Base-by-base conservation (phyloP, 176 grass and related monocot species). In the Oryza glumipatula region DNA sequence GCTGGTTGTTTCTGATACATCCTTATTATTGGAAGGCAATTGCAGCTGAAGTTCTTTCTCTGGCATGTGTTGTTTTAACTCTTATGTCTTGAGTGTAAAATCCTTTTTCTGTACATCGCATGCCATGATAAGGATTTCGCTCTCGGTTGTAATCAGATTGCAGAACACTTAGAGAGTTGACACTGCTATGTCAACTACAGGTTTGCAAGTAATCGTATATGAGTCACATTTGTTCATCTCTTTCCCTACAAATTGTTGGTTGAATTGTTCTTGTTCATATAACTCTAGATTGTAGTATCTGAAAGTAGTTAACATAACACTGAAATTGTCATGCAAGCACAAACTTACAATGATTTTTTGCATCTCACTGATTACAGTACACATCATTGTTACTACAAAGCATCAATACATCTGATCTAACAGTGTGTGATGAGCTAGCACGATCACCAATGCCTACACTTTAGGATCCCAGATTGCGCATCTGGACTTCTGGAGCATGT, bases 341-440 rank as follows among this genome's bases (percentile, higher is more conserved):
- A 65, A 46, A 16, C 16, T 79, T 24, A 11, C 35, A 33, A 67
- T 3, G 44, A 3, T 32, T 43, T 41, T 58, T 7, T 35, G 9
- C 73, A 44, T 87, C n/a, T 39, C 16, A 28, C 41, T 44, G 45
- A 45, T 72, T 48, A 68, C 58, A 63, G n/a, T 63, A 23, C 58
- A 77, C 12, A 58, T 5, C 24, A 88, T 54, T 75, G 48, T 68
- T 83, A 80, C 81, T 83, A 80, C 81, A 84, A 84, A 46, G 33
- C 68, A 68, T 14, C 24, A 13, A 23, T 49, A 35, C 54, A 78
- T 72, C 30, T 78, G 22, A 72, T 69, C 65, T 77, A 39, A 63
- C 43, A 13, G 38, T 11, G 4, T 47, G 24, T 44, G 32, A 26
- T 15, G 76, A 21, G 2, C 24, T 43, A 30, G 32, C 23, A 19